phyloP scores from a whole-genome alignment of 1,284 basidiomycete species.

The Ustilago lituana region DNA sequence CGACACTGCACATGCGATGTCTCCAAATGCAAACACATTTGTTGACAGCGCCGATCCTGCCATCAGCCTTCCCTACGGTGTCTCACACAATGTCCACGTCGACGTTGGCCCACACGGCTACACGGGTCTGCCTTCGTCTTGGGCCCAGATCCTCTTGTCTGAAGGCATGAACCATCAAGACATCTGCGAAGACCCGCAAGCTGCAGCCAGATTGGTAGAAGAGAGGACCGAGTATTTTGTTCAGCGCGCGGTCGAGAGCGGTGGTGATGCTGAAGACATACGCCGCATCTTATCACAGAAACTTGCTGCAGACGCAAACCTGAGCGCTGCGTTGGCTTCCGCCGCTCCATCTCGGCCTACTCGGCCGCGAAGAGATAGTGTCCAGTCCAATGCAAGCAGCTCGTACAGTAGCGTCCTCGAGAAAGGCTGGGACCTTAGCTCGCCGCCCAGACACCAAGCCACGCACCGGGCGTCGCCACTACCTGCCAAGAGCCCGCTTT shows the following conservation, averaged over 20 bases:
- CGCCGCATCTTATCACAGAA: slow-evolving; percentile 27
- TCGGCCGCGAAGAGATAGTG: slow-evolving; percentile 18
- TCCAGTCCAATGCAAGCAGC: slow-evolving; percentile 46
- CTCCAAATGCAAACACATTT: slow-evolving; percentile 9
- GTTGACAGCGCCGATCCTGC: slow-evolving; percentile 40
- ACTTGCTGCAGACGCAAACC: slow-evolving; percentile 24
- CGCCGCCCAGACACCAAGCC: slow-evolving; percentile 10
- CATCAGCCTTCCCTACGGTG: slow-evolving; percentile 55
- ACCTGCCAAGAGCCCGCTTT: slow-evolving; percentile 40
- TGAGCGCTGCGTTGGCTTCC: slow-evolving; percentile 18
- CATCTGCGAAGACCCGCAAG: slow-evolving; percentile 30
- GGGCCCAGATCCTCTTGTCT: slow-evolving; percentile 47
- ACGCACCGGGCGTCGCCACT: slow-evolving; percentile 6
- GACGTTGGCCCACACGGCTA: slow-evolving; percentile 57
- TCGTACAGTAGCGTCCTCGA: slow-evolving; percentile 56
- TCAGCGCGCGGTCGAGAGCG: slow-evolving; percentile 35
- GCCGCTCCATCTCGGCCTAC: slow-evolving; percentile 1
- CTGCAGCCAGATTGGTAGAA: slow-evolving; percentile 28
- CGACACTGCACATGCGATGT: too few relatives aligned
- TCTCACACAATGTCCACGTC: slow-evolving; percentile 59
- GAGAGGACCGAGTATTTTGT: slow-evolving; percentile 46
- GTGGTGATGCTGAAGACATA: slow-evolving; percentile 24
- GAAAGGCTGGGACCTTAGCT: slow-evolving; percentile 42
- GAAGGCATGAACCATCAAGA: slow-evolving; percentile 37
- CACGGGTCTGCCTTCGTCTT: slow-evolving; percentile 51